Conservation (phyloP, 495 filamentous ascomycete species). For the Hypoxylon subgilvum region DNA sequence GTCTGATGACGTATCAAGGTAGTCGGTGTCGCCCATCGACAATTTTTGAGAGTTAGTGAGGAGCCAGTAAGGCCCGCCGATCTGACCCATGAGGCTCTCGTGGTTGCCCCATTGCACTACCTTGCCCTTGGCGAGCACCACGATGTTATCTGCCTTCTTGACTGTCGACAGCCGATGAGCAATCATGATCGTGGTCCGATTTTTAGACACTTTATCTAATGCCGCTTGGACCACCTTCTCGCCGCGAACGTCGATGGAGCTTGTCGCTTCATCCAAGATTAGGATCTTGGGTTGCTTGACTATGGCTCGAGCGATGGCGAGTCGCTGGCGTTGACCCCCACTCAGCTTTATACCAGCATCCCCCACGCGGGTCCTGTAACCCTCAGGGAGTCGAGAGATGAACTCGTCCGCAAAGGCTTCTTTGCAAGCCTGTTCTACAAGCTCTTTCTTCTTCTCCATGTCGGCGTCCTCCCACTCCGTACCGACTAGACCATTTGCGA, state of each 20-base stretch:
- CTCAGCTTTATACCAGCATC: slow-evolving; percentile 65
- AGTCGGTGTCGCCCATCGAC: slow-evolving; percentile 31
- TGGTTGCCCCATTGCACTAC: slow-evolving; percentile 75
- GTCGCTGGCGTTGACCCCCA: slow-evolving; percentile 68
- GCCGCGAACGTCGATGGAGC: slow-evolving; percentile 62
- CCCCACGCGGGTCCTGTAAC: slow-evolving; percentile 68
- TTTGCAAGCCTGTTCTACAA: slow-evolving; percentile 65
- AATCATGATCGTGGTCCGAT: slow-evolving; percentile 67
- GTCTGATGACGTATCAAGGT: slow-evolving; percentile 29
- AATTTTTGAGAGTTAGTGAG: slow-evolving; percentile 61
- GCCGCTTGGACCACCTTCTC: slow-evolving; percentile 65
- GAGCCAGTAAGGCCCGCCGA: slow-evolving; percentile 61
- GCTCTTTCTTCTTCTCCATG: slow-evolving; percentile 55
- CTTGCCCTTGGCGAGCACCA: slow-evolving; percentile 62
- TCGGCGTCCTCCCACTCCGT: slow-evolving; percentile 62
- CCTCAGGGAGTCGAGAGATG: slow-evolving; percentile 64
- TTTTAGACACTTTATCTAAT: slow-evolving; percentile 59
- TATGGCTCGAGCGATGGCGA: slow-evolving; percentile 73
- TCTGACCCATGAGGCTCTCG: slow-evolving; percentile 63
- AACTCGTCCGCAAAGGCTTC: slow-evolving; percentile 68
- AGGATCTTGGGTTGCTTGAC: slow-evolving; percentile 81
- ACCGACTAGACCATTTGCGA: slow-evolving; percentile 68
- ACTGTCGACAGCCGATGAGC: slow-evolving; percentile 66
- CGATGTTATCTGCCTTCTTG: slow-evolving; percentile 69
- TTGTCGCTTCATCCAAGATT: slow-evolving; percentile 84